Percentiles rank a stretch among this genome's conserved stretches.
These are phyloP conservation scores for Xylaria sp. DNA, from an alignment of 2,329 filamentous ascomycete genomes.

Conservation along the genomic window DNA sequence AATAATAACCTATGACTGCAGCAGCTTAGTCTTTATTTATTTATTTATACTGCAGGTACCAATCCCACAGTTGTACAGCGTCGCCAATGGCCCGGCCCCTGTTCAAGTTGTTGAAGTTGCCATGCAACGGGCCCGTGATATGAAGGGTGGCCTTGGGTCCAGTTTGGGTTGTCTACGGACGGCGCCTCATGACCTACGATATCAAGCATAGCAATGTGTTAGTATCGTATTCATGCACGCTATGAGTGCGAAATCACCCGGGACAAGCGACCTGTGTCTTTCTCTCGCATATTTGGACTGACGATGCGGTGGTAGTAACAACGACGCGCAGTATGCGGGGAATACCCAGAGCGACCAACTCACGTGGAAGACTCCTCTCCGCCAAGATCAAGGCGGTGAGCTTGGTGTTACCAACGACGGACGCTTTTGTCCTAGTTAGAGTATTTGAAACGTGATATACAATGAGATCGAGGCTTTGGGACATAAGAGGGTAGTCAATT, in stretches of 20 bases:
- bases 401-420: background rate
- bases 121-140: constrained; percentile 71
- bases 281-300: background rate
- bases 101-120: constrained; percentile 76
- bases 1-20: constrained; percentile 71
- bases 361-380: background rate
- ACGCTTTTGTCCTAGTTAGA: background rate
- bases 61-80: constrained; percentile 67
- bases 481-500: background rate
- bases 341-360: background rate
- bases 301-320: background rate
- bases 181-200: background rate
- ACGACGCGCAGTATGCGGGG: background rate
- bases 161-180: background rate
- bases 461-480: background rate
- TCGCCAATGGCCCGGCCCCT: constrained; percentile 74
- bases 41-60: constrained; percentile 75
- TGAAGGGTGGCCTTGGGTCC: constrained; percentile 63
- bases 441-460: background rate
- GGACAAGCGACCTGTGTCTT: constrained; percentile 68
- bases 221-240: constrained; percentile 20
- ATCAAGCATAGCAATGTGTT: constrained; percentile 12
- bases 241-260: constrained; percentile 47
- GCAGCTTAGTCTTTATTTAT: constrained; percentile 61
- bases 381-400: constrained; percentile 7